Evolutionary conservation across 1,139 yeast genomes (phyloP).

Genomic region (Magnusiomyces ingens): DNA sequence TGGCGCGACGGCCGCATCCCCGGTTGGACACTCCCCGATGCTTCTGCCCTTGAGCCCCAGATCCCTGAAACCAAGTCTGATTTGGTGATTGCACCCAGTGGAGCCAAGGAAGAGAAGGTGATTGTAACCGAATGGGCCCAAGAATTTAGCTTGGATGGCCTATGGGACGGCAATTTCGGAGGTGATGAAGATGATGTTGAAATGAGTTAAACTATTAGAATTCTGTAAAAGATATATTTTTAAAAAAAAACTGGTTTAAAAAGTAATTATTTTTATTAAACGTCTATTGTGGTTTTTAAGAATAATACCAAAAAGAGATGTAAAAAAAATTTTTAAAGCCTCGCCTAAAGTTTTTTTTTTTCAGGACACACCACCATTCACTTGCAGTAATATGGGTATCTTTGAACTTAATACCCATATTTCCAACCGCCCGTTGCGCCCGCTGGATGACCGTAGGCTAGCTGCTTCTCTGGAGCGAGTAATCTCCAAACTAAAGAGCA

Average conservation of each 20-base stretch:
- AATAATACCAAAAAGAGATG: too few relatives aligned
- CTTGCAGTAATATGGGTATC: too few relatives aligned
- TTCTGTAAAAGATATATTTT: background rate
- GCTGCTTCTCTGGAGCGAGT: too few relatives aligned
- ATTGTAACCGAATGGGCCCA: constrained; percentile 88
- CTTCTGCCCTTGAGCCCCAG: constrained; percentile 22
- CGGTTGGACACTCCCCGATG: constrained; percentile 78
- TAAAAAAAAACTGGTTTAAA: background rate
- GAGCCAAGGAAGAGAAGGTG: constrained; percentile 49
- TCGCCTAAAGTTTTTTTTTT: too few relatives aligned
- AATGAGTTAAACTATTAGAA: constrained; percentile 7
- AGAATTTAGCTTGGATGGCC: constrained; percentile 86
- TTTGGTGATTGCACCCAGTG: background rate
- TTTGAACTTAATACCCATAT: too few relatives aligned
- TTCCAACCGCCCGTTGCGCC: too few relatives aligned
- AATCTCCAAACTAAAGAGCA: too few relatives aligned
- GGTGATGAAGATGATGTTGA: constrained; percentile 16
- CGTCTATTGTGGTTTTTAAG: too few relatives aligned
- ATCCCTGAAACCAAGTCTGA: background rate
- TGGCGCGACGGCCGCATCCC: constrained; percentile 95
- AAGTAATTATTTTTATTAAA: background rate
- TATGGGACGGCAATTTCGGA: constrained; percentile 34
- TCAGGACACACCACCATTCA: too few relatives aligned
- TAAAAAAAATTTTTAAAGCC: too few relatives aligned
- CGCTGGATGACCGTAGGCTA: too few relatives aligned